Percentiles rank a stretch among this genome's conserved stretches.
These are phyloP conservation scores for Picochlorum sp. DNA, from an alignment of 139 green algal genomes.

Conservation along the genomic window DNA sequence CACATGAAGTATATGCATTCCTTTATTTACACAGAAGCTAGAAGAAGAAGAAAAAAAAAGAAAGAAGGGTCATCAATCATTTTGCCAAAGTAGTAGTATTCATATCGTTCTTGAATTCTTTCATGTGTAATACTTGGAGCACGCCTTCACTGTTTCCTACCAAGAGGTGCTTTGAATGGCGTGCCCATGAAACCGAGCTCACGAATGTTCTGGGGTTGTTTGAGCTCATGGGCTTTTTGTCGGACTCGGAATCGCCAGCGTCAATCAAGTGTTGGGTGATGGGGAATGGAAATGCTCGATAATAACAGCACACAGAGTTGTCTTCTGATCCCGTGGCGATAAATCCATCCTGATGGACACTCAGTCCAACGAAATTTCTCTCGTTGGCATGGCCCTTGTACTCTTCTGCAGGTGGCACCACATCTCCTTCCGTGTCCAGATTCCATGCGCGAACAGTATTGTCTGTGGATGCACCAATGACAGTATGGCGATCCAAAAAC, in stretches of 20 bases:
- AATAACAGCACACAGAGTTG: conserved; percentile 44
- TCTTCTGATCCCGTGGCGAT: conserved; percentile 59
- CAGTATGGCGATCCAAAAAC: conserved; percentile 37
- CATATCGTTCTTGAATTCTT: background rate
- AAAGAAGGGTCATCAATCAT: no score
- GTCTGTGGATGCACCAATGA: conserved; percentile 68
- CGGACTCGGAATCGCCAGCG: background rate
- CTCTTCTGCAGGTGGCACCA: conserved; percentile 6
- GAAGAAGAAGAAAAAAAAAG: no score
- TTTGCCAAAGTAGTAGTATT: no score
- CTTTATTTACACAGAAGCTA: no score
- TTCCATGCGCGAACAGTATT: conserved; percentile 36
- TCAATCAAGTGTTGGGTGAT: conserved; percentile 11
- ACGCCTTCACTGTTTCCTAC: conserved; percentile 30
- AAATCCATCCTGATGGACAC: conserved; percentile 47
- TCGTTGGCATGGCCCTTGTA: conserved; percentile 64
- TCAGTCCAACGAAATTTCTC: conserved; percentile 75
- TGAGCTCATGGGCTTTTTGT: background rate
- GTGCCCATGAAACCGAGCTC: conserved; percentile 27
- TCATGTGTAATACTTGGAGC: conserved; percentile 25
- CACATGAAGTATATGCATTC: no score
- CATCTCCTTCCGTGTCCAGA: conserved; percentile 18
- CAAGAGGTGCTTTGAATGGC: conserved; percentile 18
- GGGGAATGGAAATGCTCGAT: conserved; percentile 24
- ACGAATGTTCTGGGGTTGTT: conserved; percentile 16